Evolutionary conservation across 129 eudicot species (phyloP), one percentile per base, ranked within the genome.

Genomic region (Silybum marianum): DNA sequence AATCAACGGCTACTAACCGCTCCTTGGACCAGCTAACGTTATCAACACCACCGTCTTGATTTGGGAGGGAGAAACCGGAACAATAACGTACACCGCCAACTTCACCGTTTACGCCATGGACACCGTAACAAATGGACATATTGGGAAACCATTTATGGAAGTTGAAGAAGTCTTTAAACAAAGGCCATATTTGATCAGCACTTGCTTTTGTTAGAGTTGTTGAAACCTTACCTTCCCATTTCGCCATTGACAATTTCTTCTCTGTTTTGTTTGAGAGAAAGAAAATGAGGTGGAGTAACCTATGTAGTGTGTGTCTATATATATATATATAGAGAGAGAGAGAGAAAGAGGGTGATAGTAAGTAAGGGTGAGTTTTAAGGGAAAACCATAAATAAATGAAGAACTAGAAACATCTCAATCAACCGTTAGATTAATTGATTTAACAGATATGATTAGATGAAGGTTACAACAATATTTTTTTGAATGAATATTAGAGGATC

Each of bases 221-320:
- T 78, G 88, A 62, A 25, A 91, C 97, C 78, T 82, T 89, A 28
- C 88, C 93, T 79, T 88, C 88, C 97, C 97, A 91, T 73, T 86
- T 89, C 6, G 73, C 85, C 77, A 76, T 54, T 34, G 81, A 75
- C n/a, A 71, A 9, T 13, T 48, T 76, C 76, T 74, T 63, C 39
- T 44, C 32, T 68, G 68, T 68, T 48, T 58, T 2, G 0, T 44
- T 58, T 6, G 2, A 4, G 21, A 5, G 65, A 54, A 21, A 18
- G 22, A 58, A 4, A 58, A 58, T 6, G 23, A 58, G 66, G 23
- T 58, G 66, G 23, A 58, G 66, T 58, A 58, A 58, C 65, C 65
- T 54, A 54, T 54, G 23, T 54, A 18, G 65, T 54, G 21, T 54
- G 9, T 54, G 22, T 54, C 1, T 16, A 16, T 51, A 4, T 13